A percentile compares a stretch with the other conserved stretches of the same genome.
phyloP scores from a whole-genome alignment of 2,329 filamentous ascomycete species.

The Fusarium vanettenii region DNA sequence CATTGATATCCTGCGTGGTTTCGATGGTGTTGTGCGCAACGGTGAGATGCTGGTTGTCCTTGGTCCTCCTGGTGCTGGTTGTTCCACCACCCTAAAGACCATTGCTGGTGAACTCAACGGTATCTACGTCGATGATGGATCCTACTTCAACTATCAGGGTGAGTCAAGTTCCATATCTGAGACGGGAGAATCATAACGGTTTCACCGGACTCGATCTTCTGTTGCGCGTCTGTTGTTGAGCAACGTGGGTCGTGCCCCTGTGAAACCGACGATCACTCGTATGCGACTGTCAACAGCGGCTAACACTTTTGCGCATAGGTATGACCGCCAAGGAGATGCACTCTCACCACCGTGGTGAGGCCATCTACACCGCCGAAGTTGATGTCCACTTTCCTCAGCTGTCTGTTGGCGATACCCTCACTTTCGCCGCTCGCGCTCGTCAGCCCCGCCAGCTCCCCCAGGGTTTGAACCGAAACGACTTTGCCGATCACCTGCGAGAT shows the following conservation, averaged over 20 bases:
- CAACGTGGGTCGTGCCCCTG: constrained; percentile 1
- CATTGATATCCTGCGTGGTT: constrained; percentile 75
- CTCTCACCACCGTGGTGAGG: constrained; percentile 81
- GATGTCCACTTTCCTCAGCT: constrained; percentile 85
- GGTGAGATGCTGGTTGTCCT: constrained; percentile 83
- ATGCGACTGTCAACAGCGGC: not conserved
- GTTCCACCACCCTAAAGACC: constrained; percentile 87
- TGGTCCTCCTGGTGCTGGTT: constrained; percentile 78
- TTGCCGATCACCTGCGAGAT: constrained; percentile 73
- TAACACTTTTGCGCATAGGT: constrained; percentile 53
- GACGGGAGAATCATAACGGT: not conserved
- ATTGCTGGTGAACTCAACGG: constrained; percentile 87
- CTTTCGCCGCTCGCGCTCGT: constrained; percentile 79
- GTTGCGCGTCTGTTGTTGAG: constrained; percentile 1
- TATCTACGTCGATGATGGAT: constrained; percentile 75
- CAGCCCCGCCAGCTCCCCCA: constrained; percentile 71
- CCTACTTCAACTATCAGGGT: constrained; percentile 87
- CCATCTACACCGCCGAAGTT: constrained; percentile 87
- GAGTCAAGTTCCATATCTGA: constrained; percentile 32
- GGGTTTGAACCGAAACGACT: constrained; percentile 65
- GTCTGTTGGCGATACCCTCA: constrained; percentile 81
- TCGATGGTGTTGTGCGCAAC: constrained; percentile 75
- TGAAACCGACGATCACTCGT: constrained; percentile 16
- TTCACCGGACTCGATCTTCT: constrained; percentile 6
- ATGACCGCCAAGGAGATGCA: constrained; percentile 80